phyloP scores from a whole-genome alignment of 148 eudicot genomes.

The Pouteria glomerata region DNA sequence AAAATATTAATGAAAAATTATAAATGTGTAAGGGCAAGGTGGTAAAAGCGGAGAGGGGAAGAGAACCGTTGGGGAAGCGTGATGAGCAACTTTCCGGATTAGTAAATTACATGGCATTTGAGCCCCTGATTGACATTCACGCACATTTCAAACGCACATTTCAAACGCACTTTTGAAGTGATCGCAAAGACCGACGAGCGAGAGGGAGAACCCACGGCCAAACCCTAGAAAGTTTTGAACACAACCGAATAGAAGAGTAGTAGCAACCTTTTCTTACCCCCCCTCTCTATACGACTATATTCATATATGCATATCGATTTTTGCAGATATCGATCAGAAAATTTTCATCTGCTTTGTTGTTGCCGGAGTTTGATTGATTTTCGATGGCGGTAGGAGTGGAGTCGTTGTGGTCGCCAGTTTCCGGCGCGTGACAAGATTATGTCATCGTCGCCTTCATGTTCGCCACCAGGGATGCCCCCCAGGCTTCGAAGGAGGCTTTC shows the following conservation, averaged over 20 bases:
- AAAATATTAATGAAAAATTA: no score
- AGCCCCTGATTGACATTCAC: not conserved
- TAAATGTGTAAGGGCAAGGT: no score
- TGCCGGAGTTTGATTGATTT: not conserved
- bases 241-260: not conserved
- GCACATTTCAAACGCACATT: not conserved
- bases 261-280: slow-evolving; percentile 15
- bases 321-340: not conserved
- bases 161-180: not conserved
- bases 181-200: no score
- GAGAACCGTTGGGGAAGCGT: slow-evolving; percentile 1
- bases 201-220: not conserved
- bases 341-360: not conserved
- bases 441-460: slow-evolving; percentile 5
- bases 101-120: not conserved
- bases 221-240: not conserved
- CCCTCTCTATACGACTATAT: not conserved
- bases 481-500: slow-evolving; percentile 15
- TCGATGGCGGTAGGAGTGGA: slow-evolving; percentile 19
- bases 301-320: not conserved
- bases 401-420: slow-evolving; percentile 20
- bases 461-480: slow-evolving; percentile 17
- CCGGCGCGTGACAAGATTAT: not conserved
- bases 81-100: slow-evolving; percentile 4
- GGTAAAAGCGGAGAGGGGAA: no score